Evolutionary conservation across 257 asterid genomes (phyloP), one percentile per base, ranked within the genome.

Genomic region (Verbascum thapsus): DNA sequence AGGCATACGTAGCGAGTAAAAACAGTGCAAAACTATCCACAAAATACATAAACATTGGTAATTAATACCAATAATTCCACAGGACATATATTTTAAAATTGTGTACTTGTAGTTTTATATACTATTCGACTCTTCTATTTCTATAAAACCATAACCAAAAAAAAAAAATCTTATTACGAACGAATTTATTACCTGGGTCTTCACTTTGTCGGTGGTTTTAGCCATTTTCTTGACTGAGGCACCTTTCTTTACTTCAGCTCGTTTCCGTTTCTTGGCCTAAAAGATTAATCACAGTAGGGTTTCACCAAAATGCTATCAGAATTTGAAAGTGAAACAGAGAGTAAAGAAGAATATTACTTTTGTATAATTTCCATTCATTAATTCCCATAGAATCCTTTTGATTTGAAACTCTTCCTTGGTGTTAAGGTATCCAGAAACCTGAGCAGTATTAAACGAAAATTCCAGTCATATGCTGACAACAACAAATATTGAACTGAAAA

Each of bases 351-450:
- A 39, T 49, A 67, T 32, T 75, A 85, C 90, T 66, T 74, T 65
- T 7, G 65, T 32, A 44, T 49, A 62, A 5, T 69, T 65, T 67
- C 43, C 61, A 72, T 83, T 71, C 72, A 81, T 63, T 55, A 76
- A 78, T 78, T 86, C 95, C 90, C 95, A 86, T 55, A 86, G 45
- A 54, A 76, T 50, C 78, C 64, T 78, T 69, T 86, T 86, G 63
- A 43, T 70, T 34, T 64, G 43, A 63, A 67, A 50, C 82, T 79
- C 88, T 81, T 70, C 70, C 66, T 68, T 77, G 71, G 66, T 79
- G 72, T 73, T 75, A 50, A 86, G 84, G 74, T 86, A 83, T 61
- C 81, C 73, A 75, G 11, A 43, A 67, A 86, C 64, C 95, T 86
- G 78, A 70, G 70, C 43, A 54, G 54, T 19, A 58, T 55, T 26